These are phyloP conservation scores for Elongisporangium prolatum DNA, from an alignment of 352 stramenopile genomes.

Conservation along the genomic window DNA sequence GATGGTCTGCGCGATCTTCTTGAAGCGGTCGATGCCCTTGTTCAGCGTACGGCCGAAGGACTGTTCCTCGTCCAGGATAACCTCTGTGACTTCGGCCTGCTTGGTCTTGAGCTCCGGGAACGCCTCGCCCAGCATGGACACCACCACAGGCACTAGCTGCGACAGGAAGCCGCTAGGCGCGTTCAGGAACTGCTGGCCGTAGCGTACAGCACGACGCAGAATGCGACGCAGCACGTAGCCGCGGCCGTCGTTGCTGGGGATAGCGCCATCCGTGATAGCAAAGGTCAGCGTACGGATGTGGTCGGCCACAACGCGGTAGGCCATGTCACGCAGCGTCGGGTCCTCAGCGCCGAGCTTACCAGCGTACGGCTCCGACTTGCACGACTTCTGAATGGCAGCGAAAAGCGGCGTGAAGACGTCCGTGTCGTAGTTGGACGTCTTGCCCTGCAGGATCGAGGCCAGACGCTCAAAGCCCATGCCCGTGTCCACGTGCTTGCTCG, in stretches of 20 bases:
- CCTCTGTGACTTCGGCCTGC: constrained; percentile 87
- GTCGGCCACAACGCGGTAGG: constrained; percentile 96
- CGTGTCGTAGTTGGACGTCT: constrained; percentile 98
- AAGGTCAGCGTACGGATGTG: constrained; percentile 98
- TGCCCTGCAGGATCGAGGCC: constrained; percentile 89
- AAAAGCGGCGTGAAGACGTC: constrained; percentile 98
- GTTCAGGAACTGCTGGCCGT: constrained; percentile 97
- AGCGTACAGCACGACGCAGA: constrained; percentile 95
- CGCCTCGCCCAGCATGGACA: constrained; percentile 91
- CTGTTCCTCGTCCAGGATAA: constrained; percentile 97
- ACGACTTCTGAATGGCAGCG: constrained; percentile 85
- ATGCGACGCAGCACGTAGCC: constrained; percentile 99
- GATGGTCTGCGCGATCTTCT: constrained; percentile 83
- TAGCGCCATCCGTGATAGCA: constrained; percentile 96
- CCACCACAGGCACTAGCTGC: constrained; percentile 91
- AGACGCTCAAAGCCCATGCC: constrained; percentile 98
- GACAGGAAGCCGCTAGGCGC: constrained; percentile 94
- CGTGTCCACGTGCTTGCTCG: constrained; percentile 97
- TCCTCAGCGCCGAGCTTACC: constrained; percentile 90
- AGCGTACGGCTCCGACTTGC: constrained; percentile 73
- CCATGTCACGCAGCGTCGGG: constrained; percentile 79
- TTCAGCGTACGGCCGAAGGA: constrained; percentile 94
- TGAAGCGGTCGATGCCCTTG: constrained; percentile 90
- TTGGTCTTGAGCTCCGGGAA: constrained; percentile 96
- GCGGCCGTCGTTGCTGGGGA: constrained; percentile 96